Conservation (phyloP, 768 basidiomycete genomes). For the Mycena albidolilacea region DNA sequence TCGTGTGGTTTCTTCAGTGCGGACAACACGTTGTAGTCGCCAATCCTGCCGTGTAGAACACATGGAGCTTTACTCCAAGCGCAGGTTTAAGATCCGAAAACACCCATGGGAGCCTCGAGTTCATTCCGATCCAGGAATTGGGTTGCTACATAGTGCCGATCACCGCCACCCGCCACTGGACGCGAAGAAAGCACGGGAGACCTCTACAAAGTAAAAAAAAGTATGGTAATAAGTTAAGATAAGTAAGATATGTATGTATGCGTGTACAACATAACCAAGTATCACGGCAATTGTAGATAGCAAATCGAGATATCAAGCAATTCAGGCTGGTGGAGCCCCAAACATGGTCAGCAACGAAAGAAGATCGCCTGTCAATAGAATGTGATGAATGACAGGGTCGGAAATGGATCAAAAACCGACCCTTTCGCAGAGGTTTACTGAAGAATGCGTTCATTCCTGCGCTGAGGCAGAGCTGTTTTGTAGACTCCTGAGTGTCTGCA, state of each 20-base stretch:
- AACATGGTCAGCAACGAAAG: constrained; percentile 69
- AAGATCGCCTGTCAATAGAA: constrained; percentile 61
- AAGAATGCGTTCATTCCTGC: constrained; percentile 86
- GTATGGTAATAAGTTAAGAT: neutral
- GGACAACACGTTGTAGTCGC: constrained; percentile 28
- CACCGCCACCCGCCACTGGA: neutral
- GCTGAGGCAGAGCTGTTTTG: constrained; percentile 81
- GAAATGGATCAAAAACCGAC: constrained; percentile 49
- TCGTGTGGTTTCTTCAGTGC: constrained; percentile 22
- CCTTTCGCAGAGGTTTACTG: constrained; percentile 78
- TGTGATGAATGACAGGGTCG: neutral
- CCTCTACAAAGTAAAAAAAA: neutral
- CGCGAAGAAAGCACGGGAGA: neutral
- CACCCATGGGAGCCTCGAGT: neutral
- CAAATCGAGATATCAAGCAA: constrained; percentile 14
- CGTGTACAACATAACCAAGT: constrained; percentile 12
- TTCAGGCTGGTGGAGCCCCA: constrained; percentile 49
- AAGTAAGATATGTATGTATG: neutral
- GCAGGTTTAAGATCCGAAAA: constrained; percentile 9
- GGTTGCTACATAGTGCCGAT: neutral
- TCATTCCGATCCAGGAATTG: neutral
- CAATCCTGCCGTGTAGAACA: constrained; percentile 6
- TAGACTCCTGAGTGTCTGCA: constrained; percentile 84
- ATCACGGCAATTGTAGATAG: constrained; percentile 7
- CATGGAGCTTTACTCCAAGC: constrained; percentile 9